Evolutionary conservation across 2,329 filamentous ascomycete genomes (phyloP).

Genomic region (Sclerotinia nivalis): DNA sequence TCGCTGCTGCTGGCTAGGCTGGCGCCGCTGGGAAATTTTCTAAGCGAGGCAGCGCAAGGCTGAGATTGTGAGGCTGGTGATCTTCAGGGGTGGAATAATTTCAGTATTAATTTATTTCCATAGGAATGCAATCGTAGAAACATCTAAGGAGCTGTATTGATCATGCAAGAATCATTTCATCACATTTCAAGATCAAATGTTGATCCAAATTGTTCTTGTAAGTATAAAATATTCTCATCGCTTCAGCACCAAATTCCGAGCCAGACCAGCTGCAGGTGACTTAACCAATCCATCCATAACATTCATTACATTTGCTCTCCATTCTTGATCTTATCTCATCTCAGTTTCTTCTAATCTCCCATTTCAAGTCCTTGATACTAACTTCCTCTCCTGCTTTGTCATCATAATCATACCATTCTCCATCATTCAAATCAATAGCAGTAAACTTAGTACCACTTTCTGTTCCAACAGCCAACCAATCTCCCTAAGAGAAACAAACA

Average conservation of each 20-base stretch:
- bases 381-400: slow-evolving; percentile 92
- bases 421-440: slow-evolving; percentile 78
- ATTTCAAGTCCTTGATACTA: slow-evolving; percentile 84
- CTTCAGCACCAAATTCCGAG: background rate
- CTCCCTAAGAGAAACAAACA: slow-evolving; percentile 59
- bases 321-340: background rate
- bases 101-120: background rate
- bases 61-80: slow-evolving; percentile 10
- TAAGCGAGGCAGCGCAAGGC: slow-evolving; percentile 20
- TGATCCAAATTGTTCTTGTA: background rate
- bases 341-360: slow-evolving; percentile 63
- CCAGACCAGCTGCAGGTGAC: slow-evolving; percentile 3
- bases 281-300: slow-evolving; percentile 5
- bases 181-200: background rate
- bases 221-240: slow-evolving; percentile 1
- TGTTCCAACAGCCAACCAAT: slow-evolving; percentile 81
- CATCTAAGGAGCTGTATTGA: background rate
- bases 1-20: slow-evolving; percentile 19
- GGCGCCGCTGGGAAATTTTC: slow-evolving; percentile 28
- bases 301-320: background rate
- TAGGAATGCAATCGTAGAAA: background rate
- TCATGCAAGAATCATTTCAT: background rate
- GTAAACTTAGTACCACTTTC: slow-evolving; percentile 83
- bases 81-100: background rate
- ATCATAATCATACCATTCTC: slow-evolving; percentile 98